phyloP scores from a whole-genome alignment of 2,329 filamentous ascomycete species.

The Chaetoscypha palmicola region DNA sequence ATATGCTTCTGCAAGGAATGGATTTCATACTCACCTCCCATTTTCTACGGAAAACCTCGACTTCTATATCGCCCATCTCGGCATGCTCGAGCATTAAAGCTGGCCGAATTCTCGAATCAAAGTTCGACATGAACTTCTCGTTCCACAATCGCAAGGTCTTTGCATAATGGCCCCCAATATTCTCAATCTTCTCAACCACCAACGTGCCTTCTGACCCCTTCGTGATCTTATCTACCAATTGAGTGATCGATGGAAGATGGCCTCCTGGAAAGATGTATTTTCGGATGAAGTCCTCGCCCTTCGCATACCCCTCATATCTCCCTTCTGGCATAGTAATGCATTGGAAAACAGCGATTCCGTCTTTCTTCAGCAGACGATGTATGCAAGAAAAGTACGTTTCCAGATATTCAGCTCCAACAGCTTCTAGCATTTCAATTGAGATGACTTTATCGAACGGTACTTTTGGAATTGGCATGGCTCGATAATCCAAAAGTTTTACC shows the following conservation, averaged over 20 bases:
- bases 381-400: slow-evolving; percentile 61
- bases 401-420: slow-evolving; percentile 61
- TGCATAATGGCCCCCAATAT: slow-evolving; percentile 68
- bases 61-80: slow-evolving; percentile 51
- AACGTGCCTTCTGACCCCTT: slow-evolving; percentile 53
- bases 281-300: slow-evolving; percentile 65
- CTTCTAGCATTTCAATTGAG: slow-evolving; percentile 73
- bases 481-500: slow-evolving; percentile 64
- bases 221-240: slow-evolving; percentile 52
- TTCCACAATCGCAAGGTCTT: slow-evolving; percentile 63
- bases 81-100: slow-evolving; percentile 52
- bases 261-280: slow-evolving; percentile 77
- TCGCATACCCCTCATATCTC: slow-evolving; percentile 58
- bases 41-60: slow-evolving; percentile 62
- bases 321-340: slow-evolving; percentile 71
- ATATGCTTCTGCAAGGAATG: neutral
- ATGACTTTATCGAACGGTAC: slow-evolving; percentile 62
- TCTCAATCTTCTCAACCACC: slow-evolving; percentile 60
- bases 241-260: slow-evolving; percentile 54
- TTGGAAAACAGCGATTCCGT: slow-evolving; percentile 64
- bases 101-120: slow-evolving; percentile 52
- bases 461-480: slow-evolving; percentile 48
- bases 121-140: slow-evolving; percentile 57
- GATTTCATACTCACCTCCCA: slow-evolving; percentile 50
- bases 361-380: slow-evolving; percentile 55